Conservation (phyloP, 2,329 filamentous ascomycete species). For the Pyrenochaeta sp. region DNA sequence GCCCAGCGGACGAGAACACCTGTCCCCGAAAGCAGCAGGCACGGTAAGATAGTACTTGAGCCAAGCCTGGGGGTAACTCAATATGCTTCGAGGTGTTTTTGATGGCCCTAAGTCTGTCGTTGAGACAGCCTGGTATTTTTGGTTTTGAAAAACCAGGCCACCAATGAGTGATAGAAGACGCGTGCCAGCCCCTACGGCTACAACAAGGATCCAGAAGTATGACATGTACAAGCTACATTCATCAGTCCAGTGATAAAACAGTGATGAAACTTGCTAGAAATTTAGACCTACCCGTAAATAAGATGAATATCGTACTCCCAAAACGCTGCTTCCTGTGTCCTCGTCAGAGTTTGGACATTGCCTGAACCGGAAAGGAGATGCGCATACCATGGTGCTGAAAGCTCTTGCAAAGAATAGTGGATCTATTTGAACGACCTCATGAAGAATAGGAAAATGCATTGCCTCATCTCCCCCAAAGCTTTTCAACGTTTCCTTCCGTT, state of each 20-base stretch:
- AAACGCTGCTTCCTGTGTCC: slow-evolving; percentile 32
- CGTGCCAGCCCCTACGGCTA: slow-evolving; percentile 31
- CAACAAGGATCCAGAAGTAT: slow-evolving; percentile 40
- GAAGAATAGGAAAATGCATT: slow-evolving; percentile 19
- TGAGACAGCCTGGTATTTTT: slow-evolving; percentile 8
- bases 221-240: slow-evolving; percentile 36
- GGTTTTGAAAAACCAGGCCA: slow-evolving; percentile 9
- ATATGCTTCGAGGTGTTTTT: not conserved
- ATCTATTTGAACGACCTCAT: slow-evolving; percentile 31
- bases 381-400: slow-evolving; percentile 40
- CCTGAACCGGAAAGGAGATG: too few species aligned
- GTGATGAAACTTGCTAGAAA: not conserved
- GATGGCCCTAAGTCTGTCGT: not conserved
- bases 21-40: slow-evolving; percentile 53
- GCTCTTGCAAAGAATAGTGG: slow-evolving; percentile 30
- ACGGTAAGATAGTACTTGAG: slow-evolving; percentile 49
- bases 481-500: slow-evolving; percentile 22
- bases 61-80: slow-evolving; percentile 15
- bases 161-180: slow-evolving; percentile 29
- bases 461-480: slow-evolving; percentile 30
- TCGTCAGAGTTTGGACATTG: too few species aligned
- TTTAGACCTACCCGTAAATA: slow-evolving; percentile 32
- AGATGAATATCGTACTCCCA: slow-evolving; percentile 40
- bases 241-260: slow-evolving; percentile 1
- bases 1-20: slow-evolving; percentile 51